Conservation (phyloP, 805 yeast species). For the Saccharomycopsis sp. region DNA sequence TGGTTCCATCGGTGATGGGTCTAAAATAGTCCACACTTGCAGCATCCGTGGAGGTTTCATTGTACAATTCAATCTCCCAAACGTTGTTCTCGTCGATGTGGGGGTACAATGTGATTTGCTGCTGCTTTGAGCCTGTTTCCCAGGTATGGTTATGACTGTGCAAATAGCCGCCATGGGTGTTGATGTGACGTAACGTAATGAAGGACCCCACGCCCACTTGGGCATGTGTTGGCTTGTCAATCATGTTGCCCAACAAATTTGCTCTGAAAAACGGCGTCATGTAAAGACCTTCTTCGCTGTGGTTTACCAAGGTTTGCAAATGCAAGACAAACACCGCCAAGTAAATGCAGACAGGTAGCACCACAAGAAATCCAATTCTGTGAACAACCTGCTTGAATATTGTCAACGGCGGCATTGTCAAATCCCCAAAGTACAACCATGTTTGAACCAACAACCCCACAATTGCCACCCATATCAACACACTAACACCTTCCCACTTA, state of each 20-base stretch:
- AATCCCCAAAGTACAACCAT: slow-evolving; percentile 69
- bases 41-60: slow-evolving; percentile 37
- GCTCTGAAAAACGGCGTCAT: slow-evolving; percentile 66
- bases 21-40: slow-evolving; percentile 40
- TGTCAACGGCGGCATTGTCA: slow-evolving; percentile 37
- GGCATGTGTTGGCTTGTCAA: slow-evolving; percentile 50
- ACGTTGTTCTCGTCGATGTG: slow-evolving; percentile 67
- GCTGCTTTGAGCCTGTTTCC: slow-evolving; percentile 76
- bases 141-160: slow-evolving; percentile 70
- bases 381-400: slow-evolving; percentile 39
- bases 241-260: slow-evolving; percentile 45
- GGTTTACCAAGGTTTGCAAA: slow-evolving; percentile 44
- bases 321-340: slow-evolving; percentile 53
- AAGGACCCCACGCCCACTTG: slow-evolving; percentile 67
- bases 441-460: slow-evolving; percentile 47
- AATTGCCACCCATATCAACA: slow-evolving; percentile 77
- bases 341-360: slow-evolving; percentile 50
- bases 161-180: slow-evolving; percentile 70
- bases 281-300: slow-evolving; percentile 65
- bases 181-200: slow-evolving; percentile 57
- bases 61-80: slow-evolving; percentile 63
- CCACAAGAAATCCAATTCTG: slow-evolving; percentile 47
- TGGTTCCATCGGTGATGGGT: slow-evolving; percentile 58
- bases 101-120: slow-evolving; percentile 73
- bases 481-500: slow-evolving; percentile 72